Percentiles rank a stretch among this genome's conserved stretches.
These are phyloP conservation scores for Fusarium subtropicale DNA, from an alignment of 2,329 filamentous ascomycete species.

Conservation along the genomic window DNA sequence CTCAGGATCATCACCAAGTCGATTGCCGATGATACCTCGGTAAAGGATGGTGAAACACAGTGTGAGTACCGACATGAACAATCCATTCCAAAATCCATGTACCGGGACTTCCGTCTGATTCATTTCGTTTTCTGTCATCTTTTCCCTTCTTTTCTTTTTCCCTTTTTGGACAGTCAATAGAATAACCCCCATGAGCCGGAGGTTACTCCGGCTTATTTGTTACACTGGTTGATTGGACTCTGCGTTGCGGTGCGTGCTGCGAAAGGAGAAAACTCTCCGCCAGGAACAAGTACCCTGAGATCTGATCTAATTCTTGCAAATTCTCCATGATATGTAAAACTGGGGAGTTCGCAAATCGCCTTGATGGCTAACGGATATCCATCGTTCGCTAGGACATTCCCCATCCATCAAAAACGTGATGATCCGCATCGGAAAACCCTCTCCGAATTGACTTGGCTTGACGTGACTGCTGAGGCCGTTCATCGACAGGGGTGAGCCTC, in stretches of 20 bases:
- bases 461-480: slow-evolving; percentile 13
- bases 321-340: neutral
- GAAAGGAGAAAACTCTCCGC: slow-evolving; percentile 45
- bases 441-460: slow-evolving; percentile 31
- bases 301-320: slow-evolving; percentile 7
- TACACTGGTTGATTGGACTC: neutral
- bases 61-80: neutral
- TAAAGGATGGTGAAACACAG: slow-evolving; percentile 1
- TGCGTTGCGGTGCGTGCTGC: neutral
- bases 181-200: neutral
- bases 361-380: slow-evolving; percentile 1
- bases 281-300: slow-evolving; percentile 8
- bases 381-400: slow-evolving; percentile 7
- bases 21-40: neutral
- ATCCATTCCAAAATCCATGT: slow-evolving; percentile 19
- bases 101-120: slow-evolving; percentile 1
- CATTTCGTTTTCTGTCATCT: neutral
- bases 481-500: neutral
- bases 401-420: neutral
- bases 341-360: neutral
- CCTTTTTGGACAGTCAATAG: neutral
- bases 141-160: neutral
- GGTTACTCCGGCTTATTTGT: neutral
- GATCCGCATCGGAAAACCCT: slow-evolving; percentile 38
- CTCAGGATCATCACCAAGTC: slow-evolving; percentile 18